These are phyloP conservation scores for Epichloe sibirici DNA, from an alignment of 2,329 filamentous ascomycete species.

Conservation along the genomic window DNA sequence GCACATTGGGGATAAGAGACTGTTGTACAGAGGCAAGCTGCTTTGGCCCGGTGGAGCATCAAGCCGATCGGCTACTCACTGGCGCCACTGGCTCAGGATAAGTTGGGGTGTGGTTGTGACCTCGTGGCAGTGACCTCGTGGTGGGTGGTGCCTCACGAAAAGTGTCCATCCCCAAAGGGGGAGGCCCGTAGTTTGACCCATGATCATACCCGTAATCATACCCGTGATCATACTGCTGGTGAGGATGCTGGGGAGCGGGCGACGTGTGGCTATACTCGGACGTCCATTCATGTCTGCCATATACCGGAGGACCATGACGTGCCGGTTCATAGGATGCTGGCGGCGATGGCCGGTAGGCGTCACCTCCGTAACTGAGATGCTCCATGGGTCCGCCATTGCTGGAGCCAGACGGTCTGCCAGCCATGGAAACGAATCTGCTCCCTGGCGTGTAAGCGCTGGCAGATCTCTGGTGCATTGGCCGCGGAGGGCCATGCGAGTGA, in stretches of 20 bases:
- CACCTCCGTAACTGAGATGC: constrained; percentile 2
- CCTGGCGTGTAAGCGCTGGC: constrained; percentile 11
- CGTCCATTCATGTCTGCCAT: constrained; percentile 2
- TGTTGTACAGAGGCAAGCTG: not conserved
- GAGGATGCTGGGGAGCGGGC: not conserved
- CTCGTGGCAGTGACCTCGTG: not conserved
- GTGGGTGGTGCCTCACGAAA: not conserved
- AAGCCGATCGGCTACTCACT: not conserved
- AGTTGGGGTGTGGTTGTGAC: not conserved
- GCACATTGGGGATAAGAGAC: constrained; percentile 8
- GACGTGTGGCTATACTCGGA: constrained; percentile 1
- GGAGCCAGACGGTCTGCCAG: constrained; percentile 11
- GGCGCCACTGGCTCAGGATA: constrained; percentile 4
- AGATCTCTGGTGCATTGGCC: constrained; percentile 13
- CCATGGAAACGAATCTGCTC: constrained; percentile 5
- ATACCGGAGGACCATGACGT: not conserved
- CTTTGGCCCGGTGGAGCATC: not conserved
- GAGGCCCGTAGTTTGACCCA: not conserved
- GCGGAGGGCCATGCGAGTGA: not conserved
- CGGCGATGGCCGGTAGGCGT: not conserved
- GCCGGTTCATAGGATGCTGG: constrained; percentile 4
- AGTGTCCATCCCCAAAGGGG: not conserved
- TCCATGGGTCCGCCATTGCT: constrained; percentile 6
- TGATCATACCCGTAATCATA: not conserved
- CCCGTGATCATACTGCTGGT: not conserved